These are phyloP conservation scores for Tritrichomonas musculus DNA, from an alignment of 208 protist genomes.

Conservation along the genomic window DNA sequence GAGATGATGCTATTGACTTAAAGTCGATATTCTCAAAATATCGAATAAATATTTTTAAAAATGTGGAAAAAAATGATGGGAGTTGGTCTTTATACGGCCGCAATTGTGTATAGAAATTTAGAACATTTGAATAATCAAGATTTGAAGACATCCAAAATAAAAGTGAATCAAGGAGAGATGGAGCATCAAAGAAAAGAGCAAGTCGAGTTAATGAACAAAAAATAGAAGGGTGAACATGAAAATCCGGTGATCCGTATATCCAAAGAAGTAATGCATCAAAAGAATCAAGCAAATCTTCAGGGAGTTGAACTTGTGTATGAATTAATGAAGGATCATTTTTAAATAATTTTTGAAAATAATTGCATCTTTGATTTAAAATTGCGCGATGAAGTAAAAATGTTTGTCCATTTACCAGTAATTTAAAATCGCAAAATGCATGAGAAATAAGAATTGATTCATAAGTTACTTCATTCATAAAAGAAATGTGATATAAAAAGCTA, in stretches of 20 bases:
- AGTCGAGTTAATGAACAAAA: not conserved
- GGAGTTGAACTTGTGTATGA: not conserved
- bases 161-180: not conserved
- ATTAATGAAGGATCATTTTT: not conserved
- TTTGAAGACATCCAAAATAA: not conserved
- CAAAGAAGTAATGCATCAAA: not conserved
- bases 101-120: not conserved
- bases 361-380: not conserved
- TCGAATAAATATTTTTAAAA: not conserved
- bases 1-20: not conserved
- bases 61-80: not conserved
- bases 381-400: not conserved
- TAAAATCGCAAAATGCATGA: not conserved
- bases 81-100: not conserved
- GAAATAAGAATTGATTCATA: not conserved
- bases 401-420: not conserved
- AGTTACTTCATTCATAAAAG: not conserved
- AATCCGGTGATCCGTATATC: not conserved
- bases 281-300: not conserved
- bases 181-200: not conserved
- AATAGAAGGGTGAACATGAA: not conserved
- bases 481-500: no score
- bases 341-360: constrained; percentile 10
- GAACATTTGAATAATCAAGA: not conserved
- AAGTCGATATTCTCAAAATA: not conserved